Conservation (phyloP, 2,329 filamentous ascomycete species). For the Neopestalotiopsis sp. region DNA sequence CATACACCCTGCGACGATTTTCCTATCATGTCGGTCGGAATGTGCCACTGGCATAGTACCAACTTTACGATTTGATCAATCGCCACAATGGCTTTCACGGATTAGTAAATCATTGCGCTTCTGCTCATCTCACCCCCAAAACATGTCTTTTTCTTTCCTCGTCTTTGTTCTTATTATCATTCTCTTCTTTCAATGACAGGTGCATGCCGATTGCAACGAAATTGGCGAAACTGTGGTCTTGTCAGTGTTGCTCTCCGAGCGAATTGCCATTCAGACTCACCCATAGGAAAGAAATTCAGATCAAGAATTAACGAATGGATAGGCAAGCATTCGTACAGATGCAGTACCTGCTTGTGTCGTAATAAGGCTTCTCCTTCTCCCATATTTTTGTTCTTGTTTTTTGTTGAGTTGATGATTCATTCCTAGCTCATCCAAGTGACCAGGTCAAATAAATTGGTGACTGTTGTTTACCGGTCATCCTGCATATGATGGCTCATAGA, state of each 20-base stretch:
- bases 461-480: not conserved
- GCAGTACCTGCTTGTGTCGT: not conserved
- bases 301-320: not conserved
- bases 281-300: not conserved
- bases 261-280: not conserved
- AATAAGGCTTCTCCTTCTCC: not conserved
- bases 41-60: not conserved
- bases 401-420: conserved; percentile 3
- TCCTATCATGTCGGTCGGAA: not conserved
- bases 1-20: not conserved
- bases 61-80: not conserved
- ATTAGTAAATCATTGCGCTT: not conserved
- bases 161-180: too few species aligned
- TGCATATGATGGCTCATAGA: conserved; percentile 35
- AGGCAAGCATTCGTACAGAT: not conserved
- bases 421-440: conserved; percentile 20
- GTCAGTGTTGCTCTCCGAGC: not conserved
- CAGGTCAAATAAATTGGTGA: not conserved
- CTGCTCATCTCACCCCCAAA: not conserved
- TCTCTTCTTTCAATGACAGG: too few species aligned
- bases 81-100: not conserved
- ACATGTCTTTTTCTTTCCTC: not conserved
- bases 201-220: too few species aligned
- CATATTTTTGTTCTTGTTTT: not conserved
- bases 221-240: not conserved